Percentiles rank a stretch among this genome's conserved stretches.
phyloP scores from a whole-genome alignment of 192 early-diverging fungal species.

The Coemansia asiatica region DNA sequence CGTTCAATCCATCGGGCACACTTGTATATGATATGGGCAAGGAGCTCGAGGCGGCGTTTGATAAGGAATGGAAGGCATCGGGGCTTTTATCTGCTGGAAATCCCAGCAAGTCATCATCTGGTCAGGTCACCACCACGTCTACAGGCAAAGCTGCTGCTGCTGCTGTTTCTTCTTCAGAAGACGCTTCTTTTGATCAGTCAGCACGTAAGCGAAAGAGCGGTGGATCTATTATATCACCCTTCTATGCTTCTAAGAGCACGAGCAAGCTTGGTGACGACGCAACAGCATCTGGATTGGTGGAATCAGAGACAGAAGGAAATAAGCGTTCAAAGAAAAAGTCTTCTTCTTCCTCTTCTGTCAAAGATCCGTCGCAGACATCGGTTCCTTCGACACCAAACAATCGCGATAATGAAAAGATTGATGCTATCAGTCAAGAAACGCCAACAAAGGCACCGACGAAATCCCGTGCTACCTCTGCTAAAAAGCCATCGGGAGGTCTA shows the following conservation, averaged over 20 bases:
- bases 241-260: neutral
- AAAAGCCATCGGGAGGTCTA: neutral
- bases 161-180: too few relatives aligned
- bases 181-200: neutral
- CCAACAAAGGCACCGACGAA: neutral
- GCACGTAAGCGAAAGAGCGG: conserved; percentile 3
- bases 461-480: neutral
- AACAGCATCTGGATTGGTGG: too few relatives aligned
- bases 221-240: neutral
- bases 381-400: neutral
- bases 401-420: neutral
- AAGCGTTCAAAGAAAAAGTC: neutral
- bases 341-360: too few relatives aligned
- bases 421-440: too few relatives aligned
- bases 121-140: too few relatives aligned
- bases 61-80: conserved; percentile 48
- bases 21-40: conserved; percentile 66
- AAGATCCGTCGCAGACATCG: too few relatives aligned
- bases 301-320: too few relatives aligned
- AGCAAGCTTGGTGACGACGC: neutral
- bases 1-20: conserved; percentile 71
- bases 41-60: conserved; percentile 58
- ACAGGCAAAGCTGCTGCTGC: too few relatives aligned
- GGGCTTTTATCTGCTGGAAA: neutral
- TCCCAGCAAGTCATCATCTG: neutral